Evolutionary conservation across 441 rosid genomes (phyloP).

Genomic region (Theobroma grandiflorum): DNA sequence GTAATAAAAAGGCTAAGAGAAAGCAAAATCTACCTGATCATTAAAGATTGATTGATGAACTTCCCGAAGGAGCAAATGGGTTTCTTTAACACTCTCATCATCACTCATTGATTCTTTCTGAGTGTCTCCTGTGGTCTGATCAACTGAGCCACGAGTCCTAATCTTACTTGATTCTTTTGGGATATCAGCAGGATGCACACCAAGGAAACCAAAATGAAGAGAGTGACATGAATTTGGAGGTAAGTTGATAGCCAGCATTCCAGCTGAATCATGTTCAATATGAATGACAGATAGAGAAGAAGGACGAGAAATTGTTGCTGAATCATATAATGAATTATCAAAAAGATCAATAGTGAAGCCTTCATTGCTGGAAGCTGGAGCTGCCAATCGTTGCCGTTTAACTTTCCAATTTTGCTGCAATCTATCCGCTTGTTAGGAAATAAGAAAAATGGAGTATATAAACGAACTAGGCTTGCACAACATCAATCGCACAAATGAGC

Average conservation of each 20-base stretch:
- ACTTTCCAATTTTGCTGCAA: conserved; percentile 99
- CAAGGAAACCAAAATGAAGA: conserved; percentile 83
- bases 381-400: conserved; percentile 83
- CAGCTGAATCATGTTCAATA: conserved; percentile 84
- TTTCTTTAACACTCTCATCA: conserved; percentile 69
- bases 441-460: conserved; percentile 8
- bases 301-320: conserved; percentile 58
- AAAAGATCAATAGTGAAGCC: conserved; percentile 90
- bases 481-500: background rate
- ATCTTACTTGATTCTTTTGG: conserved; percentile 45
- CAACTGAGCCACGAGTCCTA: conserved; percentile 33
- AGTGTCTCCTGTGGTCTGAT: conserved; percentile 43
- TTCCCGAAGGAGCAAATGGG: conserved; percentile 71
- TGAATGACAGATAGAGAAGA: conserved; percentile 77
- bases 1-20: conserved; percentile 19
- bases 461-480: conserved; percentile 10
- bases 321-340: conserved; percentile 67
- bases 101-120: conserved; percentile 56
- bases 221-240: conserved; percentile 74
- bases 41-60: conserved; percentile 86
- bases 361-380: conserved; percentile 70
- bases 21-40: conserved; percentile 66
- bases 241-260: conserved; percentile 89
- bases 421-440: conserved; percentile 59
- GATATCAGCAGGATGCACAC: conserved; percentile 45